Conservation (phyloP, 1,284 basidiomycete species). For the Sporisorium sorghi region DNA sequence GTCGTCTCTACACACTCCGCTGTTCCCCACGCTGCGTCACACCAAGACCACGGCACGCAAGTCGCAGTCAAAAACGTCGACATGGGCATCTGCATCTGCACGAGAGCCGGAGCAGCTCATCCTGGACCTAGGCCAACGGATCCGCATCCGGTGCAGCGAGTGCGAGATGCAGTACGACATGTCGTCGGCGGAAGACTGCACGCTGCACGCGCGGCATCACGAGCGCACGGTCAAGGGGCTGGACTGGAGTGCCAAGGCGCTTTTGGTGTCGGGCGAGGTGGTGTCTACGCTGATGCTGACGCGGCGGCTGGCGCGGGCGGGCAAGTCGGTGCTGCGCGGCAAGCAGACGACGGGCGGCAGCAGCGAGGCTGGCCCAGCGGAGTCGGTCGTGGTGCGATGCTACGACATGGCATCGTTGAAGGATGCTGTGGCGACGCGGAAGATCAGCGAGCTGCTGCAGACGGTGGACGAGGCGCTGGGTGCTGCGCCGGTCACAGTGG, state of each 20-base stretch:
- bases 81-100: neutral
- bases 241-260: conserved; percentile 55
- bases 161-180: conserved; percentile 64
- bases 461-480: conserved; percentile 60
- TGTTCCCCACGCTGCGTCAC: conserved; percentile 20
- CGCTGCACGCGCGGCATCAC: conserved; percentile 57
- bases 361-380: conserved; percentile 8
- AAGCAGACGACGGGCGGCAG: conserved; percentile 13
- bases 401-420: conserved; percentile 49
- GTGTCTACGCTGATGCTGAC: conserved; percentile 20
- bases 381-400: conserved; percentile 32
- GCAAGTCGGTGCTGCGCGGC: conserved; percentile 22
- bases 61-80: conserved; percentile 13
- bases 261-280: conserved; percentile 33
- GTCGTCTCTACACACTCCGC: conserved; percentile 15
- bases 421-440: conserved; percentile 29
- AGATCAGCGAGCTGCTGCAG: conserved; percentile 44
- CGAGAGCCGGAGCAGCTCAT: conserved; percentile 56
- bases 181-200: conserved; percentile 51
- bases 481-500: conserved; percentile 42
- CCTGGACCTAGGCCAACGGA: conserved; percentile 59
- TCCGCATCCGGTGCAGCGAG: conserved; percentile 49
- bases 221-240: conserved; percentile 52
- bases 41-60: conserved; percentile 21
- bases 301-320: conserved; percentile 3